phyloP scores from a whole-genome alignment of 1,139 yeast genomes.

The Candida tropicalis region DNA sequence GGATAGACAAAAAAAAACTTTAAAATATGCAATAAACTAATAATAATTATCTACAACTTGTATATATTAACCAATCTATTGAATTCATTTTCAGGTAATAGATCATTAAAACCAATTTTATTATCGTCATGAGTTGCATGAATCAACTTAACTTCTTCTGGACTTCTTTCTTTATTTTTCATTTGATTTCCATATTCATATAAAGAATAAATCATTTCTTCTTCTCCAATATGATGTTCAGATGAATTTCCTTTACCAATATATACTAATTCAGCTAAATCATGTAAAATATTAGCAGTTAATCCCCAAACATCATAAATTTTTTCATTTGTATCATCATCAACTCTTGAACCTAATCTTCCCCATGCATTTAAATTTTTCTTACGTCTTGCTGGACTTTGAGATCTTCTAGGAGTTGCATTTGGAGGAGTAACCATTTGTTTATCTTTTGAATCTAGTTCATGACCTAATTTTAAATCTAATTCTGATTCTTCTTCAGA shows the following conservation, averaged over 20 bases:
- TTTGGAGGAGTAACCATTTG: slow-evolving; percentile 18
- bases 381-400: slow-evolving; percentile 11
- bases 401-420: slow-evolving; percentile 11
- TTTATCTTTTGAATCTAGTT: slow-evolving; percentile 18
- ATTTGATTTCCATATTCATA: slow-evolving; percentile 54
- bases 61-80: slow-evolving; percentile 43
- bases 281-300: slow-evolving; percentile 84
- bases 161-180: slow-evolving; percentile 36
- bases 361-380: slow-evolving; percentile 36
- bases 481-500: slow-evolving; percentile 47
- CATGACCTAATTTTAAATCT: slow-evolving; percentile 18
- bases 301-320: slow-evolving; percentile 86
- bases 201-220: slow-evolving; percentile 61
- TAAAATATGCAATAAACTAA: too few relatives aligned
- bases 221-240: slow-evolving; percentile 55
- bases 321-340: slow-evolving; percentile 41
- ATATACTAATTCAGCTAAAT: slow-evolving; percentile 65
- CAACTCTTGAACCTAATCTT: slow-evolving; percentile 41
- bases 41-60: slow-evolving; percentile 24
- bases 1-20: too few relatives aligned
- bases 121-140: slow-evolving; percentile 28
- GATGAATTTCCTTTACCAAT: slow-evolving; percentile 13
- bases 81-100: slow-evolving; percentile 51
- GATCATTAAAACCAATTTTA: slow-evolving; percentile 52
- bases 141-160: slow-evolving; percentile 40